Evolutionary conservation across 768 basidiomycete genomes (phyloP), one percentile per base, ranked within the genome.

Genomic region (Multifurca ochricompacta): DNA sequence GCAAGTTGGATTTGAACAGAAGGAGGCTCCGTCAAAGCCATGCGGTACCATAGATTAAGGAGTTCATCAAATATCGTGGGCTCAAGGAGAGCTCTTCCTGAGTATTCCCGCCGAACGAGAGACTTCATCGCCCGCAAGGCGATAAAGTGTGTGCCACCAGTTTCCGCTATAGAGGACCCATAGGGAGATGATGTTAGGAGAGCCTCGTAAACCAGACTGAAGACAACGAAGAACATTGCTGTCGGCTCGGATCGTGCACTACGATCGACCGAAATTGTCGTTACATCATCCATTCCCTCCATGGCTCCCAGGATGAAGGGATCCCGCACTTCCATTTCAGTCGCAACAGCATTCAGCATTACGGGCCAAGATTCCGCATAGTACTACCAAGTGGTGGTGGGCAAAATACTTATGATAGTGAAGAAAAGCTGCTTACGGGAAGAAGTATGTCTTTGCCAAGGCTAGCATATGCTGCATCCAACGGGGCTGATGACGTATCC

Each of bases 181-280:
- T 89, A 80, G 0, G 82, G 70, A 2, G 85, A 80, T 3, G 86
- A 78, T 0, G 78, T 74, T 0, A 80, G 80, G 6, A 97, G 71
- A 0, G 89, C 83, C 66, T 98, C 95, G 61, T 87, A 99, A 0
- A 95, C 83, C n/a, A 98, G 78, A 10, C 95, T 94, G 65, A 95
- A 97, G 4, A 96, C 66, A 10, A 90, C 78, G 70, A 85, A 92
- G 71, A 97, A 99, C 69, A 90, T 82, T 10, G 82, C 76, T 0
- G 85, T 77, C 2, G 91, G 88, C 53, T 91, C 87, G 13, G 75
- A 71, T 7, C 70, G 64, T 4, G 76, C 69, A 14, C 68, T 65
- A 3, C 55, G 54, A 11, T 48, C 54, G 21, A 50, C 30, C 6
- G 63, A 62, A 5, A 64, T 59, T 3, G 66, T 56, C 0, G 68